Evolutionary conservation across 345 rosid species (phyloP), one percentile per base, ranked within the genome.

Genomic region (Eucalyptus fibrosa): DNA sequence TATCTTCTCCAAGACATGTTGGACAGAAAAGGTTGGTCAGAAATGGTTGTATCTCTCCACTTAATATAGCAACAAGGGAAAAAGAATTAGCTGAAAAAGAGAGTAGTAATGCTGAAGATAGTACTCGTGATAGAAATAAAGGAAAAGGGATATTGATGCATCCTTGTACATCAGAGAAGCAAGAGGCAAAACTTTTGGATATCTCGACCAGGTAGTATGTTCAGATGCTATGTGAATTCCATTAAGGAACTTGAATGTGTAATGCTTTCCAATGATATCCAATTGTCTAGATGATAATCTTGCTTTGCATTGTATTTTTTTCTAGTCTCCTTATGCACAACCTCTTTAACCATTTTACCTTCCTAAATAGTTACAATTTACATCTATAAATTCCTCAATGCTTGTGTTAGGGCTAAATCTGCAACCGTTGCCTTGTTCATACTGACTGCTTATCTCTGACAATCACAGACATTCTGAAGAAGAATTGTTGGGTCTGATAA

Each of bases 21-120:
- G 94, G 97, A 88, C 93, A 92, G 77, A 97, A 92, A 91, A 93
- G 96, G 90, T 92, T 97, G 93, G 99, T 97, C n/a, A 91, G 97
- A 89, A 93, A 96, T 91, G 99, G 99, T 55, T 97, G 96, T 92
- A 97, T 97, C 51, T 96, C 98, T 91, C 99, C 98, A 4, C 90
- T 91, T 88, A 95, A 90, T 90, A 96, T 95, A 90, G 95, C 94
- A 88, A 90, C 91, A 50, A 95, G 89, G 92, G 92, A 93, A 86
- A 93, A 93, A 87, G 92, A 92, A 91, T 87, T 87, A 88, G 94
- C 91, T 53, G 93, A 93, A 88, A 85, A 65, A 87, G 89, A 37
- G 88, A 60, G 91, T 86, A 87, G 88, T 55, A 90, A 53, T 86
- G 34, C 67, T 80, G 60, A 56, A 34, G 87, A 88, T 88, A 67